Conservation (phyloP, 805 yeast genomes). For the Ascoidea asiatica region DNA sequence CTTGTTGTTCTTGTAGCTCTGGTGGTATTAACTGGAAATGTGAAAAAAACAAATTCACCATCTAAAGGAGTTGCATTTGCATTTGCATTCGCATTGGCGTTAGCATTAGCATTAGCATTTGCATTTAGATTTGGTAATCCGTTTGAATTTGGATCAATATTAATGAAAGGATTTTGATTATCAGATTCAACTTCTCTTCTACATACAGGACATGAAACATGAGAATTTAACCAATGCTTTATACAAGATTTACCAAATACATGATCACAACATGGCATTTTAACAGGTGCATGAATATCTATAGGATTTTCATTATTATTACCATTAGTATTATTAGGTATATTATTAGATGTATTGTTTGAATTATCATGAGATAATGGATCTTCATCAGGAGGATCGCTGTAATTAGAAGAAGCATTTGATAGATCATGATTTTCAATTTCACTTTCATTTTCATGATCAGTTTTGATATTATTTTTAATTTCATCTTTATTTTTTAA, state of each 20-base stretch:
- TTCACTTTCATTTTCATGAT: neutral
- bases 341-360: no score
- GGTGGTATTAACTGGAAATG: neutral
- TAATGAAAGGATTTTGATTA: neutral
- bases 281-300: conserved; percentile 44
- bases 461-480: neutral
- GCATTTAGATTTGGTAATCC: no score
- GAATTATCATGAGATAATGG: no score
- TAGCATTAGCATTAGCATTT: no score
- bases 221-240: conserved; percentile 65
- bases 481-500: neutral
- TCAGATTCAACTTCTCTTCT: conserved; percentile 7
- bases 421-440: neutral
- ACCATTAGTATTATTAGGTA: neutral
- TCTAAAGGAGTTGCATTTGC: no score
- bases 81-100: no score
- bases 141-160: neutral
- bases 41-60: neutral
- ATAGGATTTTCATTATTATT: neutral
- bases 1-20: no score
- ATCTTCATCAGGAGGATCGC: neutral
- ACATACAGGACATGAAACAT: conserved; percentile 79
- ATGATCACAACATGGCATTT: conserved; percentile 70
- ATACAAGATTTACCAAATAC: conserved; percentile 79
- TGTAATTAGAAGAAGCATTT: neutral